phyloP scores from a whole-genome alignment of 768 basidiomycete genomes.

The Ramaria rubella region DNA sequence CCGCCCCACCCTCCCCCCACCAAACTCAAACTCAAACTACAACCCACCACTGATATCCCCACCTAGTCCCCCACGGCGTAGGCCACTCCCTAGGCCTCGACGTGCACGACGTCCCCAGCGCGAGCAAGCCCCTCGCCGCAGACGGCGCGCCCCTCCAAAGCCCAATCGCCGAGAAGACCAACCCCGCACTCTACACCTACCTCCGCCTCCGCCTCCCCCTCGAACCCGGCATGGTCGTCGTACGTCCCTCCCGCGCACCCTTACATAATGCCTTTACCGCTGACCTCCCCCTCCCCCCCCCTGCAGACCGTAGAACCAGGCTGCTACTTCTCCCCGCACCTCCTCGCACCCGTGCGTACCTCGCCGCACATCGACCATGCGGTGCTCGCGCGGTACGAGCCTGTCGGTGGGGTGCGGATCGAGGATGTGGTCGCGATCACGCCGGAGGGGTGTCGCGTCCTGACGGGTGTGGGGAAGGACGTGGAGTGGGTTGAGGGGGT shows the following conservation, averaged over 20 bases:
- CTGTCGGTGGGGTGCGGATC: conserved; percentile 87
- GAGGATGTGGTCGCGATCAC: conserved; percentile 89
- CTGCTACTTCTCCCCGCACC: conserved; percentile 76
- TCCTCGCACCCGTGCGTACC: conserved; percentile 57
- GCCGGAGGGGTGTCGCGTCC: conserved; percentile 65
- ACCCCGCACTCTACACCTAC: conserved; percentile 70
- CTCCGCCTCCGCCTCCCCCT: conserved; percentile 73
- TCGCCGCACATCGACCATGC: conserved; percentile 64
- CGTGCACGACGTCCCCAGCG: conserved; percentile 85
- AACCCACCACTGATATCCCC: background rate
- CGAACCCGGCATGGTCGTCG: conserved; percentile 77
- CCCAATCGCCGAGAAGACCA: conserved; percentile 29
- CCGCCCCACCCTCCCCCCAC: background rate
- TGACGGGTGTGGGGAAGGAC: conserved; percentile 81
- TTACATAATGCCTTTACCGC: background rate
- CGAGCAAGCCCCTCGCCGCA: conserved; percentile 56
- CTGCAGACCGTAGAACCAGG: conserved; percentile 85
- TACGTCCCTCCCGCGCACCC: conserved; percentile 36
- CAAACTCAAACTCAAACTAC: background rate
- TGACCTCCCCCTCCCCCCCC: background rate
- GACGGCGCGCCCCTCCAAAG: conserved; percentile 6
- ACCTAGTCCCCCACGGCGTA: conserved; percentile 71
- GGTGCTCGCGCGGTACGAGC: conserved; percentile 63
- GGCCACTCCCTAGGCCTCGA: conserved; percentile 92
- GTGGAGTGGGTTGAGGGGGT: conserved; percentile 76